These are phyloP conservation scores for Bruguiera parviflora DNA, from an alignment of 345 rosid genomes.

Conservation along the genomic window DNA sequence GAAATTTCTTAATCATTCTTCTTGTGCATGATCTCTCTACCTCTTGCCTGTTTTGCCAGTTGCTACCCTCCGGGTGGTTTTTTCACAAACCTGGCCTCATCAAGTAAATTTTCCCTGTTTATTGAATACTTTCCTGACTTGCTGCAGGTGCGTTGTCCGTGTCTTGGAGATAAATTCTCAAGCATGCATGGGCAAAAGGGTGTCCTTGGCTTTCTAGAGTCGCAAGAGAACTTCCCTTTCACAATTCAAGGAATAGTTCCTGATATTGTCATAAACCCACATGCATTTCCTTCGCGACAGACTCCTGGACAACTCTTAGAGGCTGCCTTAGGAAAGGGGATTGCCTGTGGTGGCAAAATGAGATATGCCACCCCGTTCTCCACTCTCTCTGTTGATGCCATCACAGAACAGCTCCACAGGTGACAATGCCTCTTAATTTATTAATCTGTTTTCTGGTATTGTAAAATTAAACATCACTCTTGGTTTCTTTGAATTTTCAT, in stretches of 20 bases:
- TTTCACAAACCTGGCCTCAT: not conserved
- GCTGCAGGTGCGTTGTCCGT: constrained; percentile 71
- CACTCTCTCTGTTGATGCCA: constrained; percentile 62
- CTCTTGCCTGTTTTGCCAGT: no score
- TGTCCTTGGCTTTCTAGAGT: constrained; percentile 80
- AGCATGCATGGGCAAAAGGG: constrained; percentile 99
- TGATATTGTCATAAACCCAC: constrained; percentile 83
- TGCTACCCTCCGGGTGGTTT: no score
- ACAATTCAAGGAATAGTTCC: constrained; percentile 91
- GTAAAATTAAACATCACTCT: not conserved
- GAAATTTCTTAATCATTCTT: no score
- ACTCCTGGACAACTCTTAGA: constrained; percentile 92
- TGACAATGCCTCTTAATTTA: constrained; percentile 11
- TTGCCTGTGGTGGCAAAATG: constrained; percentile 58
- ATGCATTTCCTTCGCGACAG: constrained; percentile 91
- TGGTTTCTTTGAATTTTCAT: not conserved
- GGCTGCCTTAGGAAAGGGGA: constrained; percentile 91
- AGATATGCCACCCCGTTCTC: constrained; percentile 87
- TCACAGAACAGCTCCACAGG: constrained; percentile 89
- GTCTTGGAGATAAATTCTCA: constrained; percentile 91
- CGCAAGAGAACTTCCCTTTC: constrained; percentile 91
- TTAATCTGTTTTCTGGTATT: not conserved
- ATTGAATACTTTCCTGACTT: not conserved
- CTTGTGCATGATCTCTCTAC: no score
- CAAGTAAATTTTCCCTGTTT: not conserved